These are phyloP conservation scores for Protomyces pachydermus DNA, from an alignment of 1,139 yeast species.

Conservation along the genomic window DNA sequence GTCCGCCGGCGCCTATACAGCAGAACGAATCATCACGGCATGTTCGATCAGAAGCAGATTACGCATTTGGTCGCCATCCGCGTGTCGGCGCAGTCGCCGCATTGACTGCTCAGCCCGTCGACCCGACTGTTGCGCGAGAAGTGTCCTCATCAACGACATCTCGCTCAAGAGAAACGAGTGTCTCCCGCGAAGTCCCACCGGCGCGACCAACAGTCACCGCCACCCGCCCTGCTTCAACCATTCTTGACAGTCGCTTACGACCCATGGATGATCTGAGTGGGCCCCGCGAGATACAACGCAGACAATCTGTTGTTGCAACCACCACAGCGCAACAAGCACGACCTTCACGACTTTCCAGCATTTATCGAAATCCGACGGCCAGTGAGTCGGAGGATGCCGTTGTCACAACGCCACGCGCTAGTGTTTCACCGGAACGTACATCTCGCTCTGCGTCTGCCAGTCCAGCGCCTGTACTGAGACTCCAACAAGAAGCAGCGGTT, in stretches of 20 bases:
- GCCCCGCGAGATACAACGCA: neutral
- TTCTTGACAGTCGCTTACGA: neutral
- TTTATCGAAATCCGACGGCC: neutral
- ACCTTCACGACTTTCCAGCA: neutral
- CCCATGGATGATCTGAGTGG: neutral
- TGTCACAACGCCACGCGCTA: neutral
- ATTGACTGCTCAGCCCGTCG: neutral
- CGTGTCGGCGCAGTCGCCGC: neutral
- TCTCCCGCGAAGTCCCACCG: neutral
- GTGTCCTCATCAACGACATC: neutral
- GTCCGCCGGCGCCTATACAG: neutral
- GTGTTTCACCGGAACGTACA: neutral
- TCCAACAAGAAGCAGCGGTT: neutral
- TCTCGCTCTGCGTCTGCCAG: neutral
- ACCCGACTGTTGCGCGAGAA: too few species aligned
- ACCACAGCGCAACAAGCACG: neutral
- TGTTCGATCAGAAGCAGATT: neutral
- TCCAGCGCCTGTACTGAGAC: neutral
- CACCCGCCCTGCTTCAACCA: neutral
- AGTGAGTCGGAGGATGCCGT: neutral
- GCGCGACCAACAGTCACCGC: neutral
- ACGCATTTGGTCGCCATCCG: neutral
- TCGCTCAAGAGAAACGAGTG: neutral
- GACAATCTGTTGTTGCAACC: neutral
- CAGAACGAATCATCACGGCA: neutral